Percentiles rank a stretch among this genome's conserved stretches.
Evolutionary conservation across 192 early-diverging fungal species (phyloP).

Genomic region (Gigaspora rosea): DNA sequence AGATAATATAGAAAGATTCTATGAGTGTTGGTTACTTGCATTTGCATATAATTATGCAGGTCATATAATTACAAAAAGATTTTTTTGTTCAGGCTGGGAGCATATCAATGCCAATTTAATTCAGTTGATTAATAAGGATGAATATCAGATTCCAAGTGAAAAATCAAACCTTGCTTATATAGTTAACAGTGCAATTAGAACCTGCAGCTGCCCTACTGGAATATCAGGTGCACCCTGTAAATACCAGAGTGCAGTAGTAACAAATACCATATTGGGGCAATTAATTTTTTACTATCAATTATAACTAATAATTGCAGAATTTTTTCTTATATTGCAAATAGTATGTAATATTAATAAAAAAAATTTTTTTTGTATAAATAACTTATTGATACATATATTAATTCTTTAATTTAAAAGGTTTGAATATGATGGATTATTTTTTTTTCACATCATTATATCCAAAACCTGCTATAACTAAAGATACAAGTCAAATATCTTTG

Average conservation of each 20-base stretch:
- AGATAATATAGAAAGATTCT: background rate
- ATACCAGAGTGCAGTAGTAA: background rate
- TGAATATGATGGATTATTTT: background rate
- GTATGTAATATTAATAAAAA: background rate
- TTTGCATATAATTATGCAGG: constrained; percentile 1
- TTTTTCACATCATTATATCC: background rate
- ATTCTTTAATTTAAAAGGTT: background rate
- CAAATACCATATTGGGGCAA: background rate
- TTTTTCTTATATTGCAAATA: background rate
- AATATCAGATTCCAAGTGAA: background rate
- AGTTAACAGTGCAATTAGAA: background rate
- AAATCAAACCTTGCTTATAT: background rate
- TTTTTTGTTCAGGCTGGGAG: background rate
- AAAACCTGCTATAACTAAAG: background rate
- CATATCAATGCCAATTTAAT: background rate
- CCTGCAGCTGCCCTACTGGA: background rate
- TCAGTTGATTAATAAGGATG: background rate
- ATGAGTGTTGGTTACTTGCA: background rate
- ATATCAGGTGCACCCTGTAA: constrained; percentile 2
- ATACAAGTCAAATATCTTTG: no score
- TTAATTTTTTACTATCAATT: background rate
- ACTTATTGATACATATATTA: background rate
- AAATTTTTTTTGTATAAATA: background rate
- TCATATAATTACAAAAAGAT: background rate
- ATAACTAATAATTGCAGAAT: background rate